Base-by-base conservation (phyloP, 2,329 filamentous ascomycete species). In the Aureobasidium sp. region DNA sequence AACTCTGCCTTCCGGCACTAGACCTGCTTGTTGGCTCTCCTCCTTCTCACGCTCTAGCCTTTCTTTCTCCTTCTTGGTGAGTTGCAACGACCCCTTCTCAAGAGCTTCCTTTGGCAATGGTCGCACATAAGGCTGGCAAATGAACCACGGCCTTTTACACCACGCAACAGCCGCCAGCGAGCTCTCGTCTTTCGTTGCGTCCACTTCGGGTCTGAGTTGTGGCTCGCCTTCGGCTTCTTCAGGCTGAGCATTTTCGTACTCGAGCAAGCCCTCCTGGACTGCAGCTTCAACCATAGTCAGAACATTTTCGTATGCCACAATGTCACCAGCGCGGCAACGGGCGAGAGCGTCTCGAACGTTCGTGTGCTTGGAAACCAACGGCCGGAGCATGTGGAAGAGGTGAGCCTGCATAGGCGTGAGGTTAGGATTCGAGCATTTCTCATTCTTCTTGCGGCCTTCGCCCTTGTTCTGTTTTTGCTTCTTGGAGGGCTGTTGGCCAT, bases 51-150 rank as follows among this genome's bases (percentile, higher is more conserved):
- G 72, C 63, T 69, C 69, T 42, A 72, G 60, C 48, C 67, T 69
- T 67, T 70, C 71, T 69, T 73, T 75, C 63, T 77, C 75, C 69
- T 91, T 91, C 77, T 91, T 92, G 68, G 86, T 90, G 64, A 87
- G 72, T 62, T 81, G 83, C 72, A 96, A 81, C 2, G 89, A 87
- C 0, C 92, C 92, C 72, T 90, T 91, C 65, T 87, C 86, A 66
- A 94, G 69, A 2, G 94, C 94, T 76, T 97, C 93, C 67, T 88
- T 89, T 0, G 94, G 94, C 69, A 97, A 73, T 42, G 91, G 92
- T 61, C 92, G 79, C 6, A 97, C 83, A 69, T 96, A 90, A 4
- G 93, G 88, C 76, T 97, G 92, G 58, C 86, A 91, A 4, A 96
- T 82, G 90, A 91, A 97, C 83, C 87, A 97, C 1, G 92, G 92